These are phyloP conservation scores for Cokeromyces recurvatus DNA, from an alignment of 371 early-diverging fungal genomes.

Conservation along the genomic window DNA sequence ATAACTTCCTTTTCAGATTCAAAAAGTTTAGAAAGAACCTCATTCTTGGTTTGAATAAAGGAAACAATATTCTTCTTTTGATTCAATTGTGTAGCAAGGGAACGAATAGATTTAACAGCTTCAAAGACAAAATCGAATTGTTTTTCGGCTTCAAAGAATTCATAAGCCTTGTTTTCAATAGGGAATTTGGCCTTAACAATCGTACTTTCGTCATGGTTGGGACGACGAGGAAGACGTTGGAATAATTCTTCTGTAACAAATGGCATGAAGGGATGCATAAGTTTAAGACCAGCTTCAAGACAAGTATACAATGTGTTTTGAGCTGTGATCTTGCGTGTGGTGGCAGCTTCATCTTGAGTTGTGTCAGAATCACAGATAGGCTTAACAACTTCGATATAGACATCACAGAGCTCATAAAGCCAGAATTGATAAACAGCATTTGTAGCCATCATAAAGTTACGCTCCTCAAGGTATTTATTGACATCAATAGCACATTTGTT, in stretches of 20 bases:
- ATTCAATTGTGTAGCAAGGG: slow-evolving; percentile 46
- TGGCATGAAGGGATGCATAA: slow-evolving; percentile 99
- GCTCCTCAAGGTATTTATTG: slow-evolving; percentile 73
- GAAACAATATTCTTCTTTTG: slow-evolving; percentile 37
- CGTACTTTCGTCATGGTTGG: slow-evolving; percentile 50
- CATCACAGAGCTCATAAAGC: slow-evolving; percentile 97
- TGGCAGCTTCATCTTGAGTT: slow-evolving; percentile 38
- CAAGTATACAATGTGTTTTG: slow-evolving; percentile 90
- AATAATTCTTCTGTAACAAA: slow-evolving; percentile 99
- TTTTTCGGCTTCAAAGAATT: slow-evolving; percentile 58
- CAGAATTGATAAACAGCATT: slow-evolving; percentile 91
- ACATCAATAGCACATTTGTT: slow-evolving; percentile 77
- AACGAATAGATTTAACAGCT: slow-evolving; percentile 73
- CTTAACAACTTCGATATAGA: slow-evolving; percentile 94
- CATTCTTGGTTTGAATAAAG: slow-evolving; percentile 25
- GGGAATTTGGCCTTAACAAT: slow-evolving; percentile 74
- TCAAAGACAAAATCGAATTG: slow-evolving; percentile 79
- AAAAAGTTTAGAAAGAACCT: slow-evolving; percentile 22
- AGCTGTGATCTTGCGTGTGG: slow-evolving; percentile 56
- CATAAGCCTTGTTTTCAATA: slow-evolving; percentile 43
- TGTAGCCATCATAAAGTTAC: slow-evolving; percentile 96
- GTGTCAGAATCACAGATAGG: slow-evolving; percentile 73
- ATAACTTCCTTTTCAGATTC: slow-evolving; percentile 51
- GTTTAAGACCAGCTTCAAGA: slow-evolving; percentile 87
- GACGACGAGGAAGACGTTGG: slow-evolving; percentile 85